Evolutionary conservation across 306 rosid species (phyloP).

Genomic region (Heteromeles arbutifolia): DNA sequence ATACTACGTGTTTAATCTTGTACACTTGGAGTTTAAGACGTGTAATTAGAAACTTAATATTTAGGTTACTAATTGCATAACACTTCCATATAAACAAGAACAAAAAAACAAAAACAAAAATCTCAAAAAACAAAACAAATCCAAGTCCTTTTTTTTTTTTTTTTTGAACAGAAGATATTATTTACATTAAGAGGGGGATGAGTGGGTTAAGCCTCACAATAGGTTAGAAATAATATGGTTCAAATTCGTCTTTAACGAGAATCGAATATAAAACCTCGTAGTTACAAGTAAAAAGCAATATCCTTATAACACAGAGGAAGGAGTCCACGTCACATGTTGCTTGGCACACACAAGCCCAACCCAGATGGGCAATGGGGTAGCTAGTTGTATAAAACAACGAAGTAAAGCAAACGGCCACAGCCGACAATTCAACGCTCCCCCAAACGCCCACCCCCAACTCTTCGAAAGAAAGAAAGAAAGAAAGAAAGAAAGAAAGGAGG

Average conservation of each 20-base stretch:
- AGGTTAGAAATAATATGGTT: too few species aligned
- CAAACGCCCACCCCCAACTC: neutral
- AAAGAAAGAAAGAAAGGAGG: neutral
- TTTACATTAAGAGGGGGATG: too few species aligned
- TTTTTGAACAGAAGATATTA: too few species aligned
- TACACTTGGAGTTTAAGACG: too few species aligned
- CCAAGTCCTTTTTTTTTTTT: neutral
- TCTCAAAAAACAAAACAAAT: neutral
- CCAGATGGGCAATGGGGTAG: neutral
- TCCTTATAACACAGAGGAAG: neutral
- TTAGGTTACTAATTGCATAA: too few species aligned
- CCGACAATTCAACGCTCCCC: neutral
- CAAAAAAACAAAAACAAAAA: neutral
- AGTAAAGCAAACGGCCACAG: neutral
- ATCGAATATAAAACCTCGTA: too few species aligned
- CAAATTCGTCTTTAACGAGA: too few species aligned
- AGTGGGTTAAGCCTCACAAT: too few species aligned
- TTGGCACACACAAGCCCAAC: neutral
- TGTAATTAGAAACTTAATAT: too few species aligned
- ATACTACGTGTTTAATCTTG: too few species aligned
- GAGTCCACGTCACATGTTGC: neutral
- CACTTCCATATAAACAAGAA: neutral
- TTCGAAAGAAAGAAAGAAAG: neutral
- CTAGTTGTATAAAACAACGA: neutral
- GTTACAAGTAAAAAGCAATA: too few species aligned